phyloP scores from a whole-genome alignment of 768 basidiomycete genomes.

The Coprinellus aureogranulatus region DNA sequence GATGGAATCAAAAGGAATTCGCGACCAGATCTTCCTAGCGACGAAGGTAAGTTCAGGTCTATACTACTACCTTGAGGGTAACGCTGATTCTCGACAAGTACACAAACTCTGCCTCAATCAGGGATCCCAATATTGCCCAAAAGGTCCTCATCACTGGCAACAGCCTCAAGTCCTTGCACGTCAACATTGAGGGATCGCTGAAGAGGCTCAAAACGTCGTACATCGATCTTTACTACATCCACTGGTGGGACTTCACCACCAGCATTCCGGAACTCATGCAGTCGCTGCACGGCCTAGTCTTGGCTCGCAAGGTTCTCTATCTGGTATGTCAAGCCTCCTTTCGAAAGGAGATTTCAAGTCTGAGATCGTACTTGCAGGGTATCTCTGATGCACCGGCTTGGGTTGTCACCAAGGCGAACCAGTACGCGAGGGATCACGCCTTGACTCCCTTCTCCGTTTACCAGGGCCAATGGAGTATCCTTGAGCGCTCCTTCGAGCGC shows the following conservation, averaged over 20 bases:
- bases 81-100: not conserved
- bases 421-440: conserved; percentile 45
- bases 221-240: conserved; percentile 47
- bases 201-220: conserved; percentile 46
- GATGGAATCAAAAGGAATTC: conserved; percentile 42
- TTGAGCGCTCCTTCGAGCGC: conserved; percentile 46
- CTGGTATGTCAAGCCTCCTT: conserved; percentile 13
- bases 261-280: conserved; percentile 58
- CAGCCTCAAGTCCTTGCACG: conserved; percentile 39
- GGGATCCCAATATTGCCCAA: conserved; percentile 25
- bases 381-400: conserved; percentile 42
- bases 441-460: conserved; percentile 51
- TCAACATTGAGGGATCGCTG: conserved; percentile 41
- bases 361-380: conserved; percentile 20
- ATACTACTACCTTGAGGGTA: not conserved
- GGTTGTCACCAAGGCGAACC: conserved; percentile 45
- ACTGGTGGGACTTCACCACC: conserved; percentile 54
- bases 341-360: no score
- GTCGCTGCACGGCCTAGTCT: conserved; percentile 49
- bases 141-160: conserved; percentile 49
- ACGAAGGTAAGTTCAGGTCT: conserved; percentile 32
- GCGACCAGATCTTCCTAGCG: conserved; percentile 46
- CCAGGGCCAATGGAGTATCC: conserved; percentile 43
- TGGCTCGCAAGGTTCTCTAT: conserved; percentile 53
- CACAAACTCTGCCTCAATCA: conserved; percentile 32